Evolutionary conservation across 768 basidiomycete genomes (phyloP).

Genomic region (Russula ochroleuca): DNA sequence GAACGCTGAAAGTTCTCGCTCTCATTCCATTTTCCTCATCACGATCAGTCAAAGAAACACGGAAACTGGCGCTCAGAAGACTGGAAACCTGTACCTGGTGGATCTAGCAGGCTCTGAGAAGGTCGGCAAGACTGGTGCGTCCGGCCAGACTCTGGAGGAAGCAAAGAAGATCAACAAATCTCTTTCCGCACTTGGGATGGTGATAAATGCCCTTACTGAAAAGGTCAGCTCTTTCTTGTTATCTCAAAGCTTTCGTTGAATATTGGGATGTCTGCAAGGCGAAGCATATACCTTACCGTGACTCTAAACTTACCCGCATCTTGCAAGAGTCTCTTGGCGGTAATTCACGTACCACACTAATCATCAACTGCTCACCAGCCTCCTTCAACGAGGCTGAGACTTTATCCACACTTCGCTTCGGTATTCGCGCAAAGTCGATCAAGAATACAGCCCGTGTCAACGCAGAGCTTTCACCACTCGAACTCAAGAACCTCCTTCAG

Average conservation of each 20-base stretch:
- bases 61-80: conserved; percentile 93
- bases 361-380: conserved; percentile 98
- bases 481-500: conserved; percentile 87
- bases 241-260: conserved; percentile 97
- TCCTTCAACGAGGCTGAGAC: conserved; percentile 98
- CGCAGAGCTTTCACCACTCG: conserved; percentile 92
- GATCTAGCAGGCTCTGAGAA: conserved; percentile 99
- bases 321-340: conserved; percentile 98
- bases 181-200: conserved; percentile 96
- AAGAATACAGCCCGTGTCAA: conserved; percentile 99
- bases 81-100: conserved; percentile 94
- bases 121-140: conserved; percentile 98
- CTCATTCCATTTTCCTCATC: conserved; percentile 98
- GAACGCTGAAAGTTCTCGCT: conserved; percentile 99
- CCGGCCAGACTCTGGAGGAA: conserved; percentile 97
- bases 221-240: conserved; percentile 65
- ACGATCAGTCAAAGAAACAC: conserved; percentile 96
- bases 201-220: conserved; percentile 97
- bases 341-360: conserved; percentile 92
- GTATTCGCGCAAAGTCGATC: conserved; percentile 99
- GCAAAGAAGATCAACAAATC: conserved; percentile 99
- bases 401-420: conserved; percentile 93
- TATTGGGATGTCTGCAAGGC: conserved; percentile 69
- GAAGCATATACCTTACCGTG: conserved; percentile 96
- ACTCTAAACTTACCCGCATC: conserved; percentile 98